Conservation (phyloP, 148 eudicot genomes). For the Arctostaphylos glauca region DNA sequence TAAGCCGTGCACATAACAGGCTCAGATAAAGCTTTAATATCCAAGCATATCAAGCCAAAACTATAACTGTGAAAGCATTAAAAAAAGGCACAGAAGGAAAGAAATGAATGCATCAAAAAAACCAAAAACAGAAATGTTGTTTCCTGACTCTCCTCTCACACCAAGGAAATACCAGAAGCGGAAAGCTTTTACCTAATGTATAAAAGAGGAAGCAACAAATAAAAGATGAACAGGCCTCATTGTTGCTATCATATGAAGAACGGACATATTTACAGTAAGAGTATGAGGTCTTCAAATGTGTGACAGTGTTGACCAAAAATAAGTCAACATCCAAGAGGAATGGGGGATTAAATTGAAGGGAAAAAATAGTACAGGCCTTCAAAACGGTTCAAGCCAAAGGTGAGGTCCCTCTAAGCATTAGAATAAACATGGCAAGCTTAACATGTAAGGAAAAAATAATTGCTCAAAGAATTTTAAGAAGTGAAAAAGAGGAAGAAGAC, state of each 20-base stretch:
- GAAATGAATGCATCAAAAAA: not conserved
- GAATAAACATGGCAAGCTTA: slow-evolving; percentile 8
- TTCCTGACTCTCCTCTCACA: not conserved
- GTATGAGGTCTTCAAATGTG: not conserved
- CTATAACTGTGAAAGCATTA: not conserved
- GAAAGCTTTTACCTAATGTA: not conserved
- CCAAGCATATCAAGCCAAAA: not conserved
- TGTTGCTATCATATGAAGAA: not conserved
- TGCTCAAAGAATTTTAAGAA: not conserved
- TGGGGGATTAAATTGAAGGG: not conserved
- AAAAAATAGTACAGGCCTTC: not conserved
- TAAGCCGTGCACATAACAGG: not conserved
- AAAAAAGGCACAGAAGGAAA: not conserved
- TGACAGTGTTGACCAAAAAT: not conserved
- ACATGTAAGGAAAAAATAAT: not conserved
- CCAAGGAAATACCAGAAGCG: not conserved
- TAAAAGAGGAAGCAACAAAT: not conserved
- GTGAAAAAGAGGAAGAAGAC: not conserved
- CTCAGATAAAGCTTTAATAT: not conserved
- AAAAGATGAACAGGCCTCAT: not conserved
- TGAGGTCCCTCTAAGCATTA: slow-evolving; percentile 1
- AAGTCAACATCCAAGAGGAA: not conserved
- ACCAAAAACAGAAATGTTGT: not conserved
- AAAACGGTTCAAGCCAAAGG: not conserved
- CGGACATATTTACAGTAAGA: not conserved